Percentiles rank a stretch among this genome's conserved stretches.
Conservation (phyloP, 2,329 filamentous ascomycete genomes). For the Chaetomiaceae sp. region DNA sequence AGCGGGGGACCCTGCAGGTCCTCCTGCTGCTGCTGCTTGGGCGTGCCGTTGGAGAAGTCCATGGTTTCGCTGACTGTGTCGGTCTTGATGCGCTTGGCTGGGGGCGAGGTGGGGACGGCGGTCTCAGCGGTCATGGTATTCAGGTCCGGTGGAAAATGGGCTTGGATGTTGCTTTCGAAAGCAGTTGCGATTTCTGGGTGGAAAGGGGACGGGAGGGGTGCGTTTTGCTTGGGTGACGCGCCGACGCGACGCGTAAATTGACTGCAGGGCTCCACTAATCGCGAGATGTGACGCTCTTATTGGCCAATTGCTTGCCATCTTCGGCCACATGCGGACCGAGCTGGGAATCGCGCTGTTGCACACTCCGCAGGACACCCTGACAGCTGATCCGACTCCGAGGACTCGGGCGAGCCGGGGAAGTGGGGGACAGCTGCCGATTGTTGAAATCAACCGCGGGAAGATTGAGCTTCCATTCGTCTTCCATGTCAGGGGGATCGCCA, state of each 20-base stretch:
- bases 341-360: too few species aligned
- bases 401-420: neutral
- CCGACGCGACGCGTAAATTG: conserved; percentile 17
- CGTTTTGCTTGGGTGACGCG: conserved; percentile 7
- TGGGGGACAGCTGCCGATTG: neutral
- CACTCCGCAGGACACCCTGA: too few species aligned
- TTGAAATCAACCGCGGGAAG: neutral
- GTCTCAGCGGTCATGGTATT: conserved; percentile 33
- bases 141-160: conserved; percentile 11
- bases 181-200: neutral
- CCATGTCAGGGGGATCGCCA: conserved; percentile 12
- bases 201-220: neutral
- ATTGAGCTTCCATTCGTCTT: neutral
- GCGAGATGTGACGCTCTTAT: neutral
- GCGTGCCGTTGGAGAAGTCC: conserved; percentile 33
- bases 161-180: neutral
- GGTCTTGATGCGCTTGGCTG: conserved; percentile 76
- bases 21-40: conserved; percentile 18
- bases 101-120: conserved; percentile 60
- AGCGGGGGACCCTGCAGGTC: conserved; percentile 54
- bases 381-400: too few species aligned
- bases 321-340: too few species aligned
- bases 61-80: conserved; percentile 29
- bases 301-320: neutral
- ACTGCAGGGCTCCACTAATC: neutral